Evolutionary conservation across 768 basidiomycete genomes (phyloP).

Genomic region (Chlorophyllum brunneum): DNA sequence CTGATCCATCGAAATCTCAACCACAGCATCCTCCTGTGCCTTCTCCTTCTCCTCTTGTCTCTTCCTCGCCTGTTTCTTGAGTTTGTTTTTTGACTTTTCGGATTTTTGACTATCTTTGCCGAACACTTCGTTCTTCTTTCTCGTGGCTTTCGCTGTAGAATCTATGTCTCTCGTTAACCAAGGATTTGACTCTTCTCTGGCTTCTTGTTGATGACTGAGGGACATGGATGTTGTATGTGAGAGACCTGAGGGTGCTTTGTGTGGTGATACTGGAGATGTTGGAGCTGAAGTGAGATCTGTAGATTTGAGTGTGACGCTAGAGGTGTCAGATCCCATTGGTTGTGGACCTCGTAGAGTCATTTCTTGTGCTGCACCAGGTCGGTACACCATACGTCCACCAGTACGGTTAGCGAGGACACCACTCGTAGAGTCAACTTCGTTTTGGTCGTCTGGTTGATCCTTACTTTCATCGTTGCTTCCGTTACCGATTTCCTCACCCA

Average conservation of each 20-base stretch:
- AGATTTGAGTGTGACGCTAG: conserved; percentile 67
- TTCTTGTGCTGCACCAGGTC: conserved; percentile 45
- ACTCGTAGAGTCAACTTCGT: conserved; percentile 22
- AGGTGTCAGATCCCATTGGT: conserved; percentile 45
- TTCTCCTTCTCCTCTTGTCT: conserved; percentile 52
- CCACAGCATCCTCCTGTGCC: conserved; percentile 66
- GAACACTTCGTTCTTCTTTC: conserved; percentile 74
- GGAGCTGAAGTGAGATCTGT: conserved; percentile 43
- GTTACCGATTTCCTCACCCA: conserved; percentile 38
- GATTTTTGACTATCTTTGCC: conserved; percentile 58
- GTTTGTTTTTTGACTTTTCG: conserved; percentile 69
- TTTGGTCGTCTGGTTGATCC: conserved; percentile 18
- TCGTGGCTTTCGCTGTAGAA: conserved; percentile 37
- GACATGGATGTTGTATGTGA: not conserved
- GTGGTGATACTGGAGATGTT: conserved; percentile 24
- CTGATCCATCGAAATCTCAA: conserved; percentile 70
- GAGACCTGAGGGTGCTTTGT: conserved; percentile 14
- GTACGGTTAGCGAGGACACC: conserved; percentile 49
- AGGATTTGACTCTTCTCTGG: conserved; percentile 54
- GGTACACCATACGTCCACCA: conserved; percentile 64
- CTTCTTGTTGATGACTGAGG: not conserved
- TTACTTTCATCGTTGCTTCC: conserved; percentile 23
- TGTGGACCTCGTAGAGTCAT: not conserved
- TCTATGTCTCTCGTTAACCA: conserved; percentile 58
- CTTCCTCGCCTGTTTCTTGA: conserved; percentile 64